Evolutionary conservation across 371 early-diverging fungal species (phyloP), one percentile per base, ranked within the genome.

Genomic region (Fennellomyces sp.): DNA sequence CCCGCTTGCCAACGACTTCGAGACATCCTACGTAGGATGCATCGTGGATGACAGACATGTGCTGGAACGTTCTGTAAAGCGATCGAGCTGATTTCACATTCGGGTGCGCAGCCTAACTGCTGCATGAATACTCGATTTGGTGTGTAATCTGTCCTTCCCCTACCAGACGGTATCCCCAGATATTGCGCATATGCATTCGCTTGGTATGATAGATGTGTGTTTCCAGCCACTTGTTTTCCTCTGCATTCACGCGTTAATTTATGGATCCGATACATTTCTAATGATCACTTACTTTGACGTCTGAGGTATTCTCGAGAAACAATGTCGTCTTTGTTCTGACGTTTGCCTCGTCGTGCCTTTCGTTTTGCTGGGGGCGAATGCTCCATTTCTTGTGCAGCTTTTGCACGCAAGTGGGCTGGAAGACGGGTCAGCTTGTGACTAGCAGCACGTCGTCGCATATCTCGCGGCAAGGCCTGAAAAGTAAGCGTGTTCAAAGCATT

Each of bases 161-260:
- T 72, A 85, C 89, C 51, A 93, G 66, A 57, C 86, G 79, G 67
- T 87, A 90, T 0, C 96, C 96, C 96, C 96, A 96, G n/a, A 85
- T 65, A 52, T 93, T 85, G 23, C 53, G 68, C 97, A 98, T 97
- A 51, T 94, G 89, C 91, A 96, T 93, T 51, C 98, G 83, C 68
- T 98, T 98, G 7, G 96, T 90, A 63, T 97, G 97, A 97, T 98
- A 98, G 30, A 97, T 83, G 74, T 98, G 98, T n/a, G 98, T 97
- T 70, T 96, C 96, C 27, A 98, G 69, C 98, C 97, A 98, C 27
- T 85, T 78, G n/a, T 88, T 88, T 2, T 81, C 51, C 27, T 30
- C 64, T 68, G 55, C 2, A 10, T 6, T 25, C 19, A 25, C 5
- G 45, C 3, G 6, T 15, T 26, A 21, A 53, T 25, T 31, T 31